Percentiles rank a stretch among this genome's conserved stretches.
Conservation (phyloP, 2,329 filamentous ascomycete genomes). For the Teratosphaeria pseudoeucalypti region DNA sequence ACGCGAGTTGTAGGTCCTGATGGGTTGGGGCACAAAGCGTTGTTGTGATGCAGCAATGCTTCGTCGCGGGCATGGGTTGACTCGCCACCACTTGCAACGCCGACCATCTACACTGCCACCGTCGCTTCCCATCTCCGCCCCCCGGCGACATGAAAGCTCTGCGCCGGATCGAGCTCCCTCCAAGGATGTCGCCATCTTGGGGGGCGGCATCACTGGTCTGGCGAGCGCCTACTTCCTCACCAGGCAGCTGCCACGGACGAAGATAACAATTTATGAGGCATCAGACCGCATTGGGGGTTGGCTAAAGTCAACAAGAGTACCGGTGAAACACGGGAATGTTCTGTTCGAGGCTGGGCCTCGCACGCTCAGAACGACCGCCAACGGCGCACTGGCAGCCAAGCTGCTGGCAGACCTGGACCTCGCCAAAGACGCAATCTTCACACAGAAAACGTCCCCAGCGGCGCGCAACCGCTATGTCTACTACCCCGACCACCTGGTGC, state of each 20-base stretch:
- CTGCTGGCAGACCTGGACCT: constrained; percentile 52
- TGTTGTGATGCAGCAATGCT: constrained; percentile 21
- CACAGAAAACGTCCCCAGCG: constrained; percentile 39
- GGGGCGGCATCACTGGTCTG: constrained; percentile 75
- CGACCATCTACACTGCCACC: background rate
- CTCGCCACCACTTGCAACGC: background rate
- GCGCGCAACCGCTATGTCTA: constrained; percentile 68
- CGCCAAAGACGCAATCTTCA: constrained; percentile 46
- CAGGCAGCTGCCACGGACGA: constrained; percentile 53
- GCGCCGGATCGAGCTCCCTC: constrained; percentile 5
- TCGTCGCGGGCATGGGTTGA: constrained; percentile 12
- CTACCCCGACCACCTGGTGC: constrained; percentile 73
- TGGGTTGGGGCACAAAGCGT: background rate
- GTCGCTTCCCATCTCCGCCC: background rate
- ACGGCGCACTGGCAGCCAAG: constrained; percentile 58
- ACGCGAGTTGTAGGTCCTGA: background rate
- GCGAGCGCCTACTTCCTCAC: constrained; percentile 67
- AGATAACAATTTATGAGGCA: constrained; percentile 74
- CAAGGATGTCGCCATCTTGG: constrained; percentile 55
- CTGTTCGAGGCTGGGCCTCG: constrained; percentile 78
- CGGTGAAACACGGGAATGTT: constrained; percentile 52
- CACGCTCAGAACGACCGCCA: constrained; percentile 52
- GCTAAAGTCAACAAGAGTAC: constrained; percentile 58
- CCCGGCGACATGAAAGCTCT: constrained; percentile 3
- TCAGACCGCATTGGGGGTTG: constrained; percentile 66